Base-by-base conservation (phyloP, 1,139 yeast species). In the Diutina scorzettiae region DNA sequence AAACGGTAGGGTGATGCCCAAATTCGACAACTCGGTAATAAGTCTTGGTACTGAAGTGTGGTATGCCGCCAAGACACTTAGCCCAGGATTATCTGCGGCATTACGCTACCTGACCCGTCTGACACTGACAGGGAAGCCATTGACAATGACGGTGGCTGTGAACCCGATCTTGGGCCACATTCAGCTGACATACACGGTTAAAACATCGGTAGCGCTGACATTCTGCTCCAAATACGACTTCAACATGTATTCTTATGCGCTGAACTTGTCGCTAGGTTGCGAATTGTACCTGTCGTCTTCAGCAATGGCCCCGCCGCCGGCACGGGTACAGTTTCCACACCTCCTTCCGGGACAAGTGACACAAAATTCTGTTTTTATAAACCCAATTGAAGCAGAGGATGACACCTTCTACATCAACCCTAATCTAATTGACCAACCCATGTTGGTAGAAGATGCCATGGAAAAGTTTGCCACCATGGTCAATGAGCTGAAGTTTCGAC, bases 121-220 rank as follows among this genome's bases (percentile, higher is more conserved):
- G 0, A 79, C 95, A 0, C 76, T 82, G 42, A 82, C 94, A 0
- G 94, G 93, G 2, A 82, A 85, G 47, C 98, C 99, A 0, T 60
- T 89, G 47, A 84, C 95, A 0, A 75, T 91, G 74, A 84, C 97
- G 0, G 55, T 91, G 29, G 81, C 95, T 1, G 72, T 84, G 45
- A 91, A 91, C 57, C 99, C 99, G 1, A 66, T 91, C 11, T 69
- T 91, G 57, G 99, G 98, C 3, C 94, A 89, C 50, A 60, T 93
- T 5, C 81, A 95, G 1, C 81, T 95, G 1, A 82, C 95, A 0
- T 91, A 91, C 56, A 78, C 96, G 0, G 86, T 91, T 28, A 78
- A 81, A 53, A 84, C 96, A 0, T 76, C 87, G 5, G 72, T 77
- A 0, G 75, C 79, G 12, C 73, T 94, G 1, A 81, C 95, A 0